Percentiles rank a stretch among this genome's conserved stretches.
Conservation (phyloP, 2,329 filamentous ascomycete species). For the Aspergillus niger region DNA sequence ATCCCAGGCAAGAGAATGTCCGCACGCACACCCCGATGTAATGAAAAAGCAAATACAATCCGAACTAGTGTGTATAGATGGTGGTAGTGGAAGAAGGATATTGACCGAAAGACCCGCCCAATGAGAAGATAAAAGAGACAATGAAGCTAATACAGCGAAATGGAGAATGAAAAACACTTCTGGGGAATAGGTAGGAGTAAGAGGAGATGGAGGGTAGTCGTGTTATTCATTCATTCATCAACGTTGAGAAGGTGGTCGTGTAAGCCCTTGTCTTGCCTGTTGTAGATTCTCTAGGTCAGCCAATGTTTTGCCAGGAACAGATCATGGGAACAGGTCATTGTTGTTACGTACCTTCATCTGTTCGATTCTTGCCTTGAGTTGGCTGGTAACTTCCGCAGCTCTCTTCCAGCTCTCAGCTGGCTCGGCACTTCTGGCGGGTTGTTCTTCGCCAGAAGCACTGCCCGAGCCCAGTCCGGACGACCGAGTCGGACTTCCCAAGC, state of each 20-base stretch:
- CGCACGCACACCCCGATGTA: not conserved
- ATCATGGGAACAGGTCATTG: not conserved
- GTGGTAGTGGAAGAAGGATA: not conserved
- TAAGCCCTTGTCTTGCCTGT: slow-evolving; percentile 49
- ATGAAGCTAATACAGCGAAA: not conserved
- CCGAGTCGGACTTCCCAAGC: slow-evolving; percentile 42
- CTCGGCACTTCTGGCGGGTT: slow-evolving; percentile 44
- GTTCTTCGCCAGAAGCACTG: slow-evolving; percentile 40
- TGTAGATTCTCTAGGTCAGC: slow-evolving; percentile 1
- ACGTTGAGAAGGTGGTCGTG: slow-evolving; percentile 40
- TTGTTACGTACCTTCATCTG: slow-evolving; percentile 75
- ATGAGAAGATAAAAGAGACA: not conserved
- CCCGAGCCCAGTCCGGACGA: slow-evolving; percentile 37
- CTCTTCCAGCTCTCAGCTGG: slow-evolving; percentile 93
- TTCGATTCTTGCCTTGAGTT: slow-evolving; percentile 95
- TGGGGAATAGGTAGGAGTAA: not conserved
- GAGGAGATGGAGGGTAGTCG: slow-evolving; percentile 10
- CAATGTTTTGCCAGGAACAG: not conserved
- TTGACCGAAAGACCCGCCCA: not conserved
- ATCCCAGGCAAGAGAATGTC: not conserved
- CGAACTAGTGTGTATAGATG: not conserved
- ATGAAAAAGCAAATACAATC: not conserved
- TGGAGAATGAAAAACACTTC: not conserved
- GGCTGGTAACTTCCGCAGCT: slow-evolving; percentile 95
- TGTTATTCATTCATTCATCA: slow-evolving; percentile 35